Evolutionary conservation across 2,329 filamentous ascomycete genomes (phyloP).

Genomic region (Epichloe bromicola): DNA sequence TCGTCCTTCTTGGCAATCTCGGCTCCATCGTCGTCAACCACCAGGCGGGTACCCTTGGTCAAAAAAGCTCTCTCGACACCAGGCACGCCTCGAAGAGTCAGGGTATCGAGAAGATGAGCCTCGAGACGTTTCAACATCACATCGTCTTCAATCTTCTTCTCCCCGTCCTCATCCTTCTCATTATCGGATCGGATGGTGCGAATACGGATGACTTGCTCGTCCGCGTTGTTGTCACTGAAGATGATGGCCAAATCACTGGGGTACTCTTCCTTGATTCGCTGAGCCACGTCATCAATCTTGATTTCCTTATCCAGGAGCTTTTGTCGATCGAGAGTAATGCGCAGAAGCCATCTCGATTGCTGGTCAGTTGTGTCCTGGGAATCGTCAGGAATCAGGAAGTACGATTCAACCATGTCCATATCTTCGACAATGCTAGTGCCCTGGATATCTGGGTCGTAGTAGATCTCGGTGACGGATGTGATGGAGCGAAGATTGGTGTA

Average conservation of each 20-base stretch:
- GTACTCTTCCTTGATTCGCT: slow-evolving; percentile 81
- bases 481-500: slow-evolving; percentile 89
- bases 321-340: slow-evolving; percentile 83
- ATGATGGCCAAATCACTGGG: slow-evolving; percentile 77
- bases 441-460: slow-evolving; percentile 88
- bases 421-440: slow-evolving; percentile 79
- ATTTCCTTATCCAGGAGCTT: slow-evolving; percentile 93
- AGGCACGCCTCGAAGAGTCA: slow-evolving; percentile 80
- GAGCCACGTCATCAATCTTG: slow-evolving; percentile 80
- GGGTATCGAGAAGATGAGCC: slow-evolving; percentile 77
- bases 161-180: slow-evolving; percentile 57
- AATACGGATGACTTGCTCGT: slow-evolving; percentile 87
- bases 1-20: slow-evolving; percentile 64
- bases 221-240: slow-evolving; percentile 96
- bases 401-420: slow-evolving; percentile 88
- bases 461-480: slow-evolving; percentile 85
- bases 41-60: slow-evolving; percentile 61
- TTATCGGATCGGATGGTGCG: slow-evolving; percentile 61
- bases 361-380: slow-evolving; percentile 45
- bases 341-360: slow-evolving; percentile 91
- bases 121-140: slow-evolving; percentile 87
- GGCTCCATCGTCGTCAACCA: slow-evolving; percentile 55
- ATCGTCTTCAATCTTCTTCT: slow-evolving; percentile 62
- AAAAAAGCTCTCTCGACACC: slow-evolving; percentile 89
- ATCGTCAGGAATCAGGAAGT: slow-evolving; percentile 87